Percentiles rank a stretch among this genome's conserved stretches.
phyloP scores from a whole-genome alignment of 257 asterid genomes.

The Coffea canephora region DNA sequence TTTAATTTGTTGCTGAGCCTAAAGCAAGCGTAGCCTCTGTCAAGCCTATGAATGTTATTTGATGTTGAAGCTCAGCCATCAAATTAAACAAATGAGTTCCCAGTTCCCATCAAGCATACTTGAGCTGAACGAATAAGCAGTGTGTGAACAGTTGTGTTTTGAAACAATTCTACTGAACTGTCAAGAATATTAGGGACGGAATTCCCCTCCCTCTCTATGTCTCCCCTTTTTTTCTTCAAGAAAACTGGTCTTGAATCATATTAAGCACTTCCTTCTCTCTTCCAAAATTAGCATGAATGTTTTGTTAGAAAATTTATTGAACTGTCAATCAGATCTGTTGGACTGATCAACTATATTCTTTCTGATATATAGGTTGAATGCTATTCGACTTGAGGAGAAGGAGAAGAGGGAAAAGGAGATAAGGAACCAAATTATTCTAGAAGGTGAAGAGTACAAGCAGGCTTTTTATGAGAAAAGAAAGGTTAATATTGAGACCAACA shows the following conservation, averaged over 20 bases:
- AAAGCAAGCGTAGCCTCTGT: background rate
- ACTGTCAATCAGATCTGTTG: background rate
- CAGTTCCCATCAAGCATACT: background rate
- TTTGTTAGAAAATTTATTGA: background rate
- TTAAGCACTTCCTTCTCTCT: background rate
- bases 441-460: conserved; percentile 73
- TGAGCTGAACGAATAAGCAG: background rate
- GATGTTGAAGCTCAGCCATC: background rate
- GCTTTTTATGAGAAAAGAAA: conserved; percentile 82
- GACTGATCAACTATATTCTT: conserved; percentile 2
- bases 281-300: background rate
- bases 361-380: conserved; percentile 67
- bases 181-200: background rate
- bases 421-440: conserved; percentile 78
- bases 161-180: background rate
- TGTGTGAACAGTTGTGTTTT: background rate
- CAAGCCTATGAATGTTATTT: background rate
- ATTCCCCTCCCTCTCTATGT: background rate
- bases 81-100: background rate
- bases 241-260: background rate
- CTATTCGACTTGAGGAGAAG: conserved; percentile 93
- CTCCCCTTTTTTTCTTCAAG: background rate
- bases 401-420: conserved; percentile 81
- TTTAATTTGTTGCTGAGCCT: background rate
- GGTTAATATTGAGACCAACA: conserved; percentile 64